phyloP scores from a whole-genome alignment of 192 early-diverging fungal genomes.

The Phlyctochytrium arcticum region DNA sequence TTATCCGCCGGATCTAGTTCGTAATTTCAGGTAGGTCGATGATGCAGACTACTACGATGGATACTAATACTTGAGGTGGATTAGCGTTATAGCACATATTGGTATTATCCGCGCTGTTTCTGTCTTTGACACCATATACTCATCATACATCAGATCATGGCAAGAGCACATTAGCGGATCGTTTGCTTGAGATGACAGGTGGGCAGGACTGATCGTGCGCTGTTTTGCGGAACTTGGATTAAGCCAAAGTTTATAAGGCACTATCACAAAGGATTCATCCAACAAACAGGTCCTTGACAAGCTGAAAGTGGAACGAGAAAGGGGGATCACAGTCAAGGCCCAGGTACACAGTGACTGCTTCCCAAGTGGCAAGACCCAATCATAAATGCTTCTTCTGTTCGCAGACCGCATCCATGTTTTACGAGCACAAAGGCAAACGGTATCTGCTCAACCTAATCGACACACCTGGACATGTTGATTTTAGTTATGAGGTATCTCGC shows the following conservation, averaged over 20 bases:
- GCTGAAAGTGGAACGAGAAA: slow-evolving; percentile 89
- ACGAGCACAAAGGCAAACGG: slow-evolving; percentile 65
- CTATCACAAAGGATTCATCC: slow-evolving; percentile 63
- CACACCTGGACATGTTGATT: slow-evolving; percentile 89
- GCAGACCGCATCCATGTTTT: slow-evolving; percentile 88
- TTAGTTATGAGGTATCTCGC: slow-evolving; percentile 92
- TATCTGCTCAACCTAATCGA: slow-evolving; percentile 96
- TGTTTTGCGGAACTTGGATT: neutral
- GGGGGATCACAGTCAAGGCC: slow-evolving; percentile 98
- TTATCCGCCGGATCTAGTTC: slow-evolving; percentile 76
- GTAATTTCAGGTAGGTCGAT: slow-evolving; percentile 73
- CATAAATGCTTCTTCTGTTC: neutral
- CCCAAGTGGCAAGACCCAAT: neutral
- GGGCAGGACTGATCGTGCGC: neutral
- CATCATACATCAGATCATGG: slow-evolving; percentile 30
- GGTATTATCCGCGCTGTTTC: slow-evolving; percentile 1
- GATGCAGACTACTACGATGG: neutral
- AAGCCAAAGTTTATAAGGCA: slow-evolving; percentile 31
- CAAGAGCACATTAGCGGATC: slow-evolving; percentile 80
- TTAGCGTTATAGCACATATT: slow-evolving; percentile 47
- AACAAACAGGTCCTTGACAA: slow-evolving; percentile 95
- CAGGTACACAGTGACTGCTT: slow-evolving; percentile 43
- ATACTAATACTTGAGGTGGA: too few relatives aligned
- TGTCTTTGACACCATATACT: neutral
- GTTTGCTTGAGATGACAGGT: slow-evolving; percentile 84